Evolutionary conservation across 1,284 basidiomycete species (phyloP), one percentile per base, ranked within the genome.

Genomic region (Paramarasmius palmivorus): DNA sequence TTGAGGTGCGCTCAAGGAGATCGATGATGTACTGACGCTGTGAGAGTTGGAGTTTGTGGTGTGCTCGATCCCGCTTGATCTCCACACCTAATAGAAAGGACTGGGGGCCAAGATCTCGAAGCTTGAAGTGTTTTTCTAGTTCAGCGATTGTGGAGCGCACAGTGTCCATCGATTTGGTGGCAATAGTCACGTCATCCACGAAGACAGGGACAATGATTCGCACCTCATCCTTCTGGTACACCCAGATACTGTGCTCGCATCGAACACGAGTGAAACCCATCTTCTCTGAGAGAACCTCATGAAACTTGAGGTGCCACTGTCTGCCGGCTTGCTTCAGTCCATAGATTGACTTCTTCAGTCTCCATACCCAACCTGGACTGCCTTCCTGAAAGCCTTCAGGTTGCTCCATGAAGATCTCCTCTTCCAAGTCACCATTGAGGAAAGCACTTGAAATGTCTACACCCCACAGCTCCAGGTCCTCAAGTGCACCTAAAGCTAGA

Each of bases 381-480:
- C 36, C 4, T 63, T 56, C 36, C 8, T 46, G 39, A 20, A 62
- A 63, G 7, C 63, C 63, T 8, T 56, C 52, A 2, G 61, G 57
- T 15, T 61, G 60, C 5, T 47, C 48, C 53, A 64, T 63, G 42
- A 61, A 63, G 6, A 62, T 47, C 1, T 56, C 46, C 41, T 59
- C 57, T 7, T 63, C 56, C 41, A 65, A 57, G 0, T 54, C 35
- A 19, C 61, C 63, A 46, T 72, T 69, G 0, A 67, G 58, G 50
- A 68, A 75, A 1, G 70, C 66, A 0, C 65, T 62, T 1, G 50
- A 48, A 12, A 56, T 45, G 51, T 76, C 68, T 8, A 72, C 54
- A 49, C 61, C 59, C 49, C 61, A 59, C 10, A 66, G 38, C 14
- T 65, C 46, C 12, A 64, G 53, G 14, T 62, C 58, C 0, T 53